These are phyloP conservation scores for Pseudogymnoascus sp. DNA, from an alignment of 2,329 filamentous ascomycete species.

Conservation along the genomic window DNA sequence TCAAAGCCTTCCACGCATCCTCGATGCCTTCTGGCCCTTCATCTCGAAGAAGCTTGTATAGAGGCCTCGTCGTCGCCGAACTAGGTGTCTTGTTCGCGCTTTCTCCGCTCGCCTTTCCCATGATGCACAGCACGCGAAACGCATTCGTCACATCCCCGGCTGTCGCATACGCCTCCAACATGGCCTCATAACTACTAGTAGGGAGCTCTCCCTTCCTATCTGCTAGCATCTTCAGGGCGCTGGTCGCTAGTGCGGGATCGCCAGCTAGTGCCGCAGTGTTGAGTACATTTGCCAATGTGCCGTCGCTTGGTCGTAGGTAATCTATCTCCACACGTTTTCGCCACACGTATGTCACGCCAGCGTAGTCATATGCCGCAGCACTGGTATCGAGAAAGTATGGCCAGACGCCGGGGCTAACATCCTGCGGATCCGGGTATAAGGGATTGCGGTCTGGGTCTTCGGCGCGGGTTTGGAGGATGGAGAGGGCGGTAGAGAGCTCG, in stretches of 20 bases:
- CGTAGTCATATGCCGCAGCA: slow-evolving; percentile 54
- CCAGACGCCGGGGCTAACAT: slow-evolving; percentile 52
- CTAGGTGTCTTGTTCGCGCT: slow-evolving; percentile 32
- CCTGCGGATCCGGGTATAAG: slow-evolving; percentile 27
- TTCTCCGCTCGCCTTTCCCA: slow-evolving; percentile 54
- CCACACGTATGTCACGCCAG: slow-evolving; percentile 66
- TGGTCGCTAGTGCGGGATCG: slow-evolving; percentile 60
- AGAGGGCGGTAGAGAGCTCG: slow-evolving; percentile 70
- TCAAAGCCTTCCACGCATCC: slow-evolving; percentile 48
- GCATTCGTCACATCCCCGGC: slow-evolving; percentile 55
- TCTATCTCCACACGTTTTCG: slow-evolving; percentile 49
- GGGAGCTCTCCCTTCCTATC: slow-evolving; percentile 49
- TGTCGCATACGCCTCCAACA: slow-evolving; percentile 61
- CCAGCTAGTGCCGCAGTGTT: slow-evolving; percentile 61
- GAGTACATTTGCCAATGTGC: slow-evolving; percentile 60
- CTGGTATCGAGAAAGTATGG: slow-evolving; percentile 61
- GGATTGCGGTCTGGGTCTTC: slow-evolving; percentile 34
- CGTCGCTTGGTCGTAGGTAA: slow-evolving; percentile 55
- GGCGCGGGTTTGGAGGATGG: slow-evolving; percentile 53
- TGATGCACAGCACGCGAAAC: slow-evolving; percentile 63
- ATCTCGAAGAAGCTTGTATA: slow-evolving; percentile 49
- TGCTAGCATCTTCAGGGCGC: slow-evolving; percentile 59
- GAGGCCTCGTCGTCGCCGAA: slow-evolving; percentile 50
- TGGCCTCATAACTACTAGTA: slow-evolving; percentile 68
- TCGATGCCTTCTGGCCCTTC: slow-evolving; percentile 36